Evolutionary conservation across 495 filamentous ascomycete genomes (phyloP).

Genomic region (Aspergillus asperescens): DNA sequence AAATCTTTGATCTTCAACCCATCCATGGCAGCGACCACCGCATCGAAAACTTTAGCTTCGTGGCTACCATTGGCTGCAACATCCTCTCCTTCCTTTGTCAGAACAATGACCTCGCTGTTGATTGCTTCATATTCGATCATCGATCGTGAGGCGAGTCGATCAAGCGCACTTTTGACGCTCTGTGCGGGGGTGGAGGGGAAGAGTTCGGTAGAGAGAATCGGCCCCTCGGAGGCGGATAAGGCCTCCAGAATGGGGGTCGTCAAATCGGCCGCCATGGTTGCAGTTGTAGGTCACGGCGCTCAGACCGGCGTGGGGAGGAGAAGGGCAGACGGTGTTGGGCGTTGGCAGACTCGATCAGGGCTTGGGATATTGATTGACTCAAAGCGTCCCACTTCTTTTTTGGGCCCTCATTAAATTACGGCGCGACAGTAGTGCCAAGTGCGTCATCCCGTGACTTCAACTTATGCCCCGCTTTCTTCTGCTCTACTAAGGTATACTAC

Average conservation of each 20-base stretch:
- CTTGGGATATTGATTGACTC: slow-evolving; percentile 14
- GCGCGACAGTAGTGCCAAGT: slow-evolving; percentile 14
- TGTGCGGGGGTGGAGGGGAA: slow-evolving; percentile 68
- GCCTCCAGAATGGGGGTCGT: slow-evolving; percentile 59
- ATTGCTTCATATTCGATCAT: slow-evolving; percentile 84
- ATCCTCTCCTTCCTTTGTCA: slow-evolving; percentile 72
- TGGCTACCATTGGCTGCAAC: slow-evolving; percentile 85
- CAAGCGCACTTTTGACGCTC: slow-evolving; percentile 78
- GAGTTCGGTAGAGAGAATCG: slow-evolving; percentile 66
- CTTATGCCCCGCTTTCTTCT: slow-evolving; percentile 20
- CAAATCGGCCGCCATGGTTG: slow-evolving; percentile 58
- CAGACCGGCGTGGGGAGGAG: slow-evolving; percentile 13
- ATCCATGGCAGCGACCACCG: slow-evolving; percentile 67
- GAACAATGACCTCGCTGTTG: slow-evolving; percentile 68
- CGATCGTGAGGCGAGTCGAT: slow-evolving; percentile 71
- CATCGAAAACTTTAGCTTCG: slow-evolving; percentile 91
- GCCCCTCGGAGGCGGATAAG: slow-evolving; percentile 56
- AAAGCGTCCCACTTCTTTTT: slow-evolving; percentile 21
- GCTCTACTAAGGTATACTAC: too few relatives aligned
- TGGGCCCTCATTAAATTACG: slow-evolving; percentile 20
- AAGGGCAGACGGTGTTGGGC: neutral
- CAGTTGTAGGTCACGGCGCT: slow-evolving; percentile 27
- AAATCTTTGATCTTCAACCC: slow-evolving; percentile 78
- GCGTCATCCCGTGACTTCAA: slow-evolving; percentile 20
- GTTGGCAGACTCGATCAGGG: slow-evolving; percentile 14